These are phyloP conservation scores for Apiotrichum sp. DNA, from an alignment of 1,284 basidiomycete species.

Conservation along the genomic window DNA sequence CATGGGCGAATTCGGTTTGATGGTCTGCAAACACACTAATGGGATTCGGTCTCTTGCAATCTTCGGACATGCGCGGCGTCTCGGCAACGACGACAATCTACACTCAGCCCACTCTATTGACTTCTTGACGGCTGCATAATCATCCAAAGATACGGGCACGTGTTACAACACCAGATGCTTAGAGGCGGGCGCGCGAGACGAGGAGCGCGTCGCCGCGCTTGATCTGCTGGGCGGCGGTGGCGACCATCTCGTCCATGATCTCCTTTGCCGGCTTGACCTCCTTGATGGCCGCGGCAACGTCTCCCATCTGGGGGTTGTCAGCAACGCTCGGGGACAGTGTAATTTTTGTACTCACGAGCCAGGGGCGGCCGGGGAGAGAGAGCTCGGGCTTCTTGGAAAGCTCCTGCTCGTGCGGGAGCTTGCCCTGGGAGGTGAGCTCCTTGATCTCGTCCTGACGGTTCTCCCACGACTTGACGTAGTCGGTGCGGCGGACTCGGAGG, in stretches of 20 bases:
- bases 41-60: no score
- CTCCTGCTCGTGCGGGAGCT: constrained; percentile 66
- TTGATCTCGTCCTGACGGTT: constrained; percentile 48
- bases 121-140: no score
- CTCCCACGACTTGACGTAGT: constrained; percentile 69
- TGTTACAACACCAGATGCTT: not conserved
- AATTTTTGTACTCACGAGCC: constrained; percentile 36
- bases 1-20: no score
- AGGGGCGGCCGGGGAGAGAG: constrained; percentile 17
- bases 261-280: constrained; percentile 69
- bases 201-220: constrained; percentile 7
- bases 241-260: constrained; percentile 70
- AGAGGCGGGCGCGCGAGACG: constrained; percentile 6
- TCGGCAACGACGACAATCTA: no score
- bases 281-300: constrained; percentile 68
- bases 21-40: no score
- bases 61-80: no score
- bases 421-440: constrained; percentile 66
- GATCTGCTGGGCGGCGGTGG: constrained; percentile 22
- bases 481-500: constrained; percentile 69
- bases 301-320: constrained; percentile 54
- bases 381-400: constrained; percentile 47
- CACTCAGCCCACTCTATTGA: no score
- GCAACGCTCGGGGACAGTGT: no score
- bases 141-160: no score